phyloP scores from a whole-genome alignment of 257 asterid species.

The Capsicum chinense region DNA sequence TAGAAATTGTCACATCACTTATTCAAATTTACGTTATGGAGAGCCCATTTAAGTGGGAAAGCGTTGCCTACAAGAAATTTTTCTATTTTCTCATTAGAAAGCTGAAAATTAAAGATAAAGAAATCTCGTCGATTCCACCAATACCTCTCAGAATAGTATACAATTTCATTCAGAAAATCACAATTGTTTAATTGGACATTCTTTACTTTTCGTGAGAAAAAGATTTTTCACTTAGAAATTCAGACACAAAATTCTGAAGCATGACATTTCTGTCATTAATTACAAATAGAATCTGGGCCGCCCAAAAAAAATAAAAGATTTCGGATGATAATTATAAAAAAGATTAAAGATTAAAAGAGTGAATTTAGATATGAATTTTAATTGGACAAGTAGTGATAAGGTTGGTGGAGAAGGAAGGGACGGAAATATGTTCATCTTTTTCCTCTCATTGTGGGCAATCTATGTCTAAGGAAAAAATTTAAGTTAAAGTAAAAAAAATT shows the following conservation, averaged over 20 bases:
- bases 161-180: neutral
- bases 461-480: too few species aligned
- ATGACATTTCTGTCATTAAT: neutral
- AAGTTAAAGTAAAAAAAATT: too few species aligned
- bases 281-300: neutral
- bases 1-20: neutral
- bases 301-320: too few species aligned
- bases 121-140: neutral
- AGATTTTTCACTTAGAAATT: neutral
- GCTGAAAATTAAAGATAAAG: neutral
- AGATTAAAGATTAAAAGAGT: too few species aligned
- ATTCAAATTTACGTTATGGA: neutral
- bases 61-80: neutral
- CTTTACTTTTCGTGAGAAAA: neutral
- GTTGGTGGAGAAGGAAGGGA: neutral
- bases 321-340: neutral
- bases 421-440: neutral
- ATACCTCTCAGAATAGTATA: neutral
- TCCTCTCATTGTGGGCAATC: too few species aligned
- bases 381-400: slow-evolving; percentile 14
- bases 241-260: too few species aligned
- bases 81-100: neutral
- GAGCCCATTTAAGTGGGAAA: neutral
- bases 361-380: neutral
- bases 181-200: neutral